Conservation (phyloP, 2,329 filamentous ascomycete species). For the Paraphaeosphaeria minitans region DNA sequence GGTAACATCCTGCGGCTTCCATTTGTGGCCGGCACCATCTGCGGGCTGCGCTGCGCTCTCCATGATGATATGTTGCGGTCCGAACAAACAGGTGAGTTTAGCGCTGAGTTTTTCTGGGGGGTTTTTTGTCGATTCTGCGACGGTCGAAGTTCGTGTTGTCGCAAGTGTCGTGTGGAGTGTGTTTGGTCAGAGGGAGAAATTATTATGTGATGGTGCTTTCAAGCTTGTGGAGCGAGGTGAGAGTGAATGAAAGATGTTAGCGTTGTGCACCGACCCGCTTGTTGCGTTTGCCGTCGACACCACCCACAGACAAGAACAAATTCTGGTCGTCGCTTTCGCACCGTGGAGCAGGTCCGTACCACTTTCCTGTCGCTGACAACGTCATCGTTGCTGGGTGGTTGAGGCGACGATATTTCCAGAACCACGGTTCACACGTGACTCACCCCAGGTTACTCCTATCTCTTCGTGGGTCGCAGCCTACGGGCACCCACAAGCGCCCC, state of each 20-base stretch:
- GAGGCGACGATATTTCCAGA: no score
- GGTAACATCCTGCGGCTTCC: not conserved
- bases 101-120: not conserved
- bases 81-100: not conserved
- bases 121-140: not conserved
- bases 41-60: not conserved
- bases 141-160: not conserved
- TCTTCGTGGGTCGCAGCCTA: no score
- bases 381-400: not conserved
- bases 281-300: not conserved
- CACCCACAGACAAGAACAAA: not conserved
- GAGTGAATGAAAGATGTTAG: not conserved
- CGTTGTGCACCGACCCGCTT: not conserved
- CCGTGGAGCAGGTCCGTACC: not conserved
- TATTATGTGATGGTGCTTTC: not conserved
- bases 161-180: not conserved
- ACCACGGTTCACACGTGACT: no score
- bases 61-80: not conserved
- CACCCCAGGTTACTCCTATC: no score
- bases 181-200: not conserved
- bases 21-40: not conserved
- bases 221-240: not conserved
- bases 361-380: not conserved
- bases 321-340: not conserved
- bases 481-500: no score